Evolutionary conservation across 73 alveolate genomes (phyloP), one percentile per base, ranked within the genome.

Genomic region (Strombidium stylifer): DNA sequence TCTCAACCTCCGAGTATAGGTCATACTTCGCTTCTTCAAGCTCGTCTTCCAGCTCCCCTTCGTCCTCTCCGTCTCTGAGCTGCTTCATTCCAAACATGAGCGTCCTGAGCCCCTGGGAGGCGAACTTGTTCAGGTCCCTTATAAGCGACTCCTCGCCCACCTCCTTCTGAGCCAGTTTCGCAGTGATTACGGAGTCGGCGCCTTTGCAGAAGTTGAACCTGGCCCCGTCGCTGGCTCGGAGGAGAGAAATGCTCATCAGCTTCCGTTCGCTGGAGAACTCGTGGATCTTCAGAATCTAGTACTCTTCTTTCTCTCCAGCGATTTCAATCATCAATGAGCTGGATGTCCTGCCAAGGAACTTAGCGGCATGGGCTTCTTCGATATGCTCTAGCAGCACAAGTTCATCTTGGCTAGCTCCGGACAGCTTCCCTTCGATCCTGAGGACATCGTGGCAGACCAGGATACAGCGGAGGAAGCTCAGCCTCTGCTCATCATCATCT

Each of bases 211-310:
- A n/a, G n/a, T n/a, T n/a, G n/a, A n/a, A n/a, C n/a, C n/a, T n/a
- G n/a, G n/a, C n/a, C n/a, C n/a, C n/a, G n/a, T n/a, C n/a, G n/a
- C n/a, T n/a, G n/a, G n/a, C n/a, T n/a, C n/a, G n/a, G n/a, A n/a
- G n/a, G n/a, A 84, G 89, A 37, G 81, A 59, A 5, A 89, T 76
- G 57, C 89, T 69, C 97, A 89, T 89, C 71, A 93, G 65, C 72
- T 89, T 89, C 45, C 97, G 56, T 53, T 61, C 77, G 18, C 90
- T 67, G 56, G 84, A 89, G 58, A 89, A 89, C 0, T 90, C 94
- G 23, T 84, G 21, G 34, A 69, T 56, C 35, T 57, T 59, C 42
- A 81, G 72, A 36, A 84, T 59, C 45, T 68, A 74, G 72, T 68
- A 89, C 15, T 44, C 52, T 44, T 83, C 75, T n/a, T 32, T 62